Conservation (phyloP, 805 yeast species). For the Teunomyces gatunensis region DNA sequence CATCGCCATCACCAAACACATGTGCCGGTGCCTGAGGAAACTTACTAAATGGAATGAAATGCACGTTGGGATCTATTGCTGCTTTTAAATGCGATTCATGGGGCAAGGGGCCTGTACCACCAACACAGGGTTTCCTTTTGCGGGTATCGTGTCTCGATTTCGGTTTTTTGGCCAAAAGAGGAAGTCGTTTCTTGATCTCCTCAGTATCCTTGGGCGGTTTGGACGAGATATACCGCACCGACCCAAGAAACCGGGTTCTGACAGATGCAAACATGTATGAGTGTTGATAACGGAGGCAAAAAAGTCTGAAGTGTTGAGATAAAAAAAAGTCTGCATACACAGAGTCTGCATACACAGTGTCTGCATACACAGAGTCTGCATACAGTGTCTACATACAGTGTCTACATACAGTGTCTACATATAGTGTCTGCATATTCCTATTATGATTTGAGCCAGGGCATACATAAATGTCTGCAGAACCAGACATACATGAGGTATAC, state of each 20-base stretch:
- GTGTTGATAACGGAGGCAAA: background rate
- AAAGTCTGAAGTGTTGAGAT: too few relatives aligned
- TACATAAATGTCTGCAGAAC: too few relatives aligned
- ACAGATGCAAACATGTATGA: background rate
- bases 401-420: too few relatives aligned
- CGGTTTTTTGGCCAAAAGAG: conserved; percentile 4
- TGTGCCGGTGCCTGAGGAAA: conserved; percentile 31
- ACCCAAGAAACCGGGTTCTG: background rate
- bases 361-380: too few relatives aligned
- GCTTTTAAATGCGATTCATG: conserved; percentile 2
- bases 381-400: too few relatives aligned
- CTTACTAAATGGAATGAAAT: conserved; percentile 27
- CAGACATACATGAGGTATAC: too few relatives aligned
- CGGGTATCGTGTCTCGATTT: conserved; percentile 4
- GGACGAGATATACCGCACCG: conserved; percentile 10
- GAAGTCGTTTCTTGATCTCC: conserved; percentile 5
- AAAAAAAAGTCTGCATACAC: background rate
- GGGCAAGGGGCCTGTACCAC: background rate
- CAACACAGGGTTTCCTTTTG: conserved; percentile 1
- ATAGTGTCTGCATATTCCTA: too few relatives aligned
- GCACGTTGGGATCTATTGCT: conserved; percentile 4
- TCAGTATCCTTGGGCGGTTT: conserved; percentile 14
- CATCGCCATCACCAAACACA: conserved; percentile 5
- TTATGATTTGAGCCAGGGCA: too few relatives aligned
- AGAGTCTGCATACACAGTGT: too few relatives aligned